Percentiles rank a stretch among this genome's conserved stretches.
Conservation (phyloP, 2,329 filamentous ascomycete species). For the Aspergillus latus region DNA sequence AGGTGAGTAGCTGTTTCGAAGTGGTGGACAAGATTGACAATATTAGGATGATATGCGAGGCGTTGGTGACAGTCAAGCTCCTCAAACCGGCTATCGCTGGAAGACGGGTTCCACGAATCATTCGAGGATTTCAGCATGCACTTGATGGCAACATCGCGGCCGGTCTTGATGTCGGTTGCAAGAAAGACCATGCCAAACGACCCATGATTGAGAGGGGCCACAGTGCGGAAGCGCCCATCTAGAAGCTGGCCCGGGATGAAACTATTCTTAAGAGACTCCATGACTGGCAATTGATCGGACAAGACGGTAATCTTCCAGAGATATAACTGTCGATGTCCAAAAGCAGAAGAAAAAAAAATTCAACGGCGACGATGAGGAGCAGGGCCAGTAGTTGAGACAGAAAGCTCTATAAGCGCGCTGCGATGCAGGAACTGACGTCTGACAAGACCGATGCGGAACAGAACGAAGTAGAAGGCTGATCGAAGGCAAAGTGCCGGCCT, state of each 20-base stretch:
- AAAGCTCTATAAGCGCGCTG: constrained; percentile 15
- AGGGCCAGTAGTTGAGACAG: constrained; percentile 17
- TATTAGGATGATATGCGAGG: constrained; percentile 79
- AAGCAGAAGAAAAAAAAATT: constrained; percentile 6
- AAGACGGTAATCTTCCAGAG: constrained; percentile 19
- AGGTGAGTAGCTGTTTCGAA: constrained; percentile 90
- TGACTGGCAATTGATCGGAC: constrained; percentile 25
- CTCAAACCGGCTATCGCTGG: constrained; percentile 70
- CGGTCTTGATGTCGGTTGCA: constrained; percentile 75
- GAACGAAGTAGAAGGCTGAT: constrained; percentile 27
- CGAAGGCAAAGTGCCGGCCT: constrained; percentile 27
- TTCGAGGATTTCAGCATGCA: constrained; percentile 82
- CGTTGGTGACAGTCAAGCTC: constrained; percentile 70
- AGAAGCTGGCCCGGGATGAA: constrained; percentile 38
- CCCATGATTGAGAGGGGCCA: constrained; percentile 95
- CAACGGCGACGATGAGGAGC: constrained; percentile 6
- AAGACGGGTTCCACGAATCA: constrained; percentile 61
- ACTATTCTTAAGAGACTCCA: constrained; percentile 39
- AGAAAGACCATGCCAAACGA: constrained; percentile 99
- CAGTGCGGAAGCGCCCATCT: constrained; percentile 78
- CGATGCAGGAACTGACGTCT: constrained; percentile 9
- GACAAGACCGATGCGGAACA: constrained; percentile 19
- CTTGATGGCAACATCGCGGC: constrained; percentile 88
- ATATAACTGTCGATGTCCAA: constrained; percentile 12
- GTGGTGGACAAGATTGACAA: constrained; percentile 86